These are phyloP conservation scores for Lentinus tigrinus DNA, from an alignment of 768 basidiomycete species.

Conservation along the genomic window DNA sequence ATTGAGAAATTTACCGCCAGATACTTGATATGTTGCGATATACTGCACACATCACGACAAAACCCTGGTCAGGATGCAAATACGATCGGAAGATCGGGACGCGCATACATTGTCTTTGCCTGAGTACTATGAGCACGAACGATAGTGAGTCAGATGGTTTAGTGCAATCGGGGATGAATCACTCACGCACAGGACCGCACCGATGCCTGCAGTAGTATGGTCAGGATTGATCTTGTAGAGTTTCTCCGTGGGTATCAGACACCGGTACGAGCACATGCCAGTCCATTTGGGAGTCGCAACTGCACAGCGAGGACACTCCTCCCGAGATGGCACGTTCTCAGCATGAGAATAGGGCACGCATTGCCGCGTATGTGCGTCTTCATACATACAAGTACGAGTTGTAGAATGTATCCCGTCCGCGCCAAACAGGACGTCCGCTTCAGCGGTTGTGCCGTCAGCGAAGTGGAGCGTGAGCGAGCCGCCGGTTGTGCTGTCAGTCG, in stretches of 20 bases:
- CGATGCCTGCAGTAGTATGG: conserved; percentile 1
- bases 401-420: conserved; percentile 24
- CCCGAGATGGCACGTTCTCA: background rate
- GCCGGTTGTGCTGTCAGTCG: conserved; percentile 5
- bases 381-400: conserved; percentile 15
- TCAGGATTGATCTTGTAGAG: conserved; percentile 3
- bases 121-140: background rate
- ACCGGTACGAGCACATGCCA: conserved; percentile 22
- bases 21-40: conserved; percentile 23
- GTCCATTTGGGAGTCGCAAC: conserved; percentile 18
- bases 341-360: background rate
- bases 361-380: background rate
- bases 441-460: conserved; percentile 16
- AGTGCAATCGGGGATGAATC: background rate
- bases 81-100: no score
- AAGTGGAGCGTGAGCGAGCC: conserved; percentile 1
- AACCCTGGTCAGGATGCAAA: no score
- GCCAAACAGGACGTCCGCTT: conserved; percentile 22
- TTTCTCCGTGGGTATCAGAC: conserved; percentile 20
- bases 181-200: conserved; percentile 6
- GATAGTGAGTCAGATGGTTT: background rate
- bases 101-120: conserved; percentile 4
- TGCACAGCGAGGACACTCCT: conserved; percentile 1
- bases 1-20: conserved; percentile 18
- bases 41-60: no score